These are phyloP conservation scores for Aspergillus carbonarius DNA, from an alignment of 2,329 filamentous ascomycete species.

Conservation along the genomic window DNA sequence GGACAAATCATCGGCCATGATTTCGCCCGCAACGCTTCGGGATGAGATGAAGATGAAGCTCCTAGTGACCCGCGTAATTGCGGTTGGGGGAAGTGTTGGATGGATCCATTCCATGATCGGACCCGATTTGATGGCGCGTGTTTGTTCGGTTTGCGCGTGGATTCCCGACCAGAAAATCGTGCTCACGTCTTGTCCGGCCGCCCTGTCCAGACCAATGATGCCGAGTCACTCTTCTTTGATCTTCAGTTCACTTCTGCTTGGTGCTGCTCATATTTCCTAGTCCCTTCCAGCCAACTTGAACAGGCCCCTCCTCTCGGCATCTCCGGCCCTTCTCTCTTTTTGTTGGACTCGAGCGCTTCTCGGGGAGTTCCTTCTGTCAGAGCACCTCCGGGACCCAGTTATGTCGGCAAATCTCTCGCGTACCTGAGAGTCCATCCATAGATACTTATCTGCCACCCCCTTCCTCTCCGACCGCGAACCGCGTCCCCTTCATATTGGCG, in stretches of 20 bases:
- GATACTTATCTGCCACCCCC: neutral
- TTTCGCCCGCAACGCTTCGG: neutral
- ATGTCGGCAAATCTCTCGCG: conserved; percentile 6
- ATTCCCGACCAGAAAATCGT: conserved; percentile 16
- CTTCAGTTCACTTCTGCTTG: neutral
- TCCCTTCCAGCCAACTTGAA: neutral
- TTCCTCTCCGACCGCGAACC: neutral
- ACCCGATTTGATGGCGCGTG: conserved; percentile 5
- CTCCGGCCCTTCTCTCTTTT: neutral
- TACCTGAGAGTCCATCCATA: conserved; percentile 5
- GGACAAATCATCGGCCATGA: neutral
- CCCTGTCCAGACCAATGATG: neutral
- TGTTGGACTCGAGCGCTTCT: neutral
- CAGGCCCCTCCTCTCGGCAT: neutral
- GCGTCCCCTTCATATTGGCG: neutral
- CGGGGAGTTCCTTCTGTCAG: neutral
- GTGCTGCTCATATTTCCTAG: neutral
- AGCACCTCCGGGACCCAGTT: neutral
- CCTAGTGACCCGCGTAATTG: neutral
- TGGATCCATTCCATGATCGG: neutral
- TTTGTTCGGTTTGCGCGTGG: conserved; percentile 20
- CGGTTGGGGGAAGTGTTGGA: neutral
- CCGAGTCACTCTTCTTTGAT: neutral
- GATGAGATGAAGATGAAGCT: neutral
- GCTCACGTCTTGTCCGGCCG: conserved; percentile 12